These are phyloP conservation scores for Boletus edulis DNA, from an alignment of 768 basidiomycete species.

Conservation along the genomic window DNA sequence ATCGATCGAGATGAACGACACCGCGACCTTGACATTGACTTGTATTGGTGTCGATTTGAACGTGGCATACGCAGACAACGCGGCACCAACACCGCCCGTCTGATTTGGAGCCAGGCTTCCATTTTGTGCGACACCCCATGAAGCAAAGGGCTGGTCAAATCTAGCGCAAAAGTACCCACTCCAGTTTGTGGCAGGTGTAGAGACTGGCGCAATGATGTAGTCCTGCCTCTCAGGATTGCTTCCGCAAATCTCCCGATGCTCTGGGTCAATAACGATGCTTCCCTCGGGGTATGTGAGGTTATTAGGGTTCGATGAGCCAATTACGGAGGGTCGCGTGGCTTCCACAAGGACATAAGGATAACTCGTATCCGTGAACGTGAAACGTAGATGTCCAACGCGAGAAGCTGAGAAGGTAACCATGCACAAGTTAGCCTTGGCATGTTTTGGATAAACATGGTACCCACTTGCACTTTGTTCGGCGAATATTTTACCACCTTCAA, in stretches of 20 bases:
- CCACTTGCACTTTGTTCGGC: slow-evolving; percentile 63
- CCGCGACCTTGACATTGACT: slow-evolving; percentile 60
- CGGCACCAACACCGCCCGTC: slow-evolving; percentile 37
- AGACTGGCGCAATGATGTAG: slow-evolving; percentile 59
- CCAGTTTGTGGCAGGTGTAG: slow-evolving; percentile 38
- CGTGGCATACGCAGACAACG: slow-evolving; percentile 50
- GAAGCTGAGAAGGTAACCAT: slow-evolving; percentile 46
- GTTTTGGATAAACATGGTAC: slow-evolving; percentile 19
- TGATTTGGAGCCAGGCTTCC: slow-evolving; percentile 34
- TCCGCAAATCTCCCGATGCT: slow-evolving; percentile 53
- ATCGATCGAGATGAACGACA: slow-evolving; percentile 71
- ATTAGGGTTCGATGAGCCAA: slow-evolving; percentile 48
- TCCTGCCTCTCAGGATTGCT: slow-evolving; percentile 70
- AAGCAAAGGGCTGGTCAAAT: slow-evolving; percentile 45
- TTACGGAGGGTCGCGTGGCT: slow-evolving; percentile 59
- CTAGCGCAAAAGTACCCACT: slow-evolving; percentile 56
- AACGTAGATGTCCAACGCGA: slow-evolving; percentile 70
- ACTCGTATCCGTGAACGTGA: slow-evolving; percentile 51
- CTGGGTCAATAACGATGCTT: slow-evolving; percentile 42
- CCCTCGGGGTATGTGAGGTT: slow-evolving; percentile 57
- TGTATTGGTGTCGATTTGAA: slow-evolving; percentile 35
- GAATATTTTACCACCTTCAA: slow-evolving; percentile 47
- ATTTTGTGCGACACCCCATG: slow-evolving; percentile 51
- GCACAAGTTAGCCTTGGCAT: neutral
- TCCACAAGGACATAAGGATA: slow-evolving; percentile 65